Evolutionary conservation across 495 filamentous ascomycete species (phyloP).

Genomic region (Articulospora tetracladia): DNA sequence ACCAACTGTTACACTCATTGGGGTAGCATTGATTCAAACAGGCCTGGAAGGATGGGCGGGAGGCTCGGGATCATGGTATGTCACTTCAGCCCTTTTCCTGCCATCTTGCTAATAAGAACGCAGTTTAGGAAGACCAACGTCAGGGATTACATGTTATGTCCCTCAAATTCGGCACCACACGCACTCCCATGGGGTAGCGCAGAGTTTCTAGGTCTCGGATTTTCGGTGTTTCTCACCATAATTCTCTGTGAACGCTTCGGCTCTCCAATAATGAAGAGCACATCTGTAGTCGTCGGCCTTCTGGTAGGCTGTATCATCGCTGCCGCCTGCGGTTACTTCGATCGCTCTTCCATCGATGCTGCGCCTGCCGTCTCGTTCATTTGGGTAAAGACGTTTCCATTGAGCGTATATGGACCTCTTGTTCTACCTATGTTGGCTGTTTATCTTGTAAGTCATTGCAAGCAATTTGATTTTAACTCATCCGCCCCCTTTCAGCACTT

Average conservation of each 20-base stretch:
- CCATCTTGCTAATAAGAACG: background rate
- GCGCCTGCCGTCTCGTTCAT: slow-evolving; percentile 78
- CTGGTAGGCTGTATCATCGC: slow-evolving; percentile 86
- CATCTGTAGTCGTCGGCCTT: slow-evolving; percentile 74
- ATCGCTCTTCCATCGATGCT: slow-evolving; percentile 60
- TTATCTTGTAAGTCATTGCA: slow-evolving; percentile 46
- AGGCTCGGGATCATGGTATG: slow-evolving; percentile 45
- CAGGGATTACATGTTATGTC: slow-evolving; percentile 63
- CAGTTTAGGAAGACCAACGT: slow-evolving; percentile 31
- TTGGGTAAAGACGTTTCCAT: slow-evolving; percentile 84
- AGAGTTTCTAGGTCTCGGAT: slow-evolving; percentile 84
- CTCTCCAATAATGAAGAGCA: slow-evolving; percentile 61
- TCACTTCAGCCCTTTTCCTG: background rate
- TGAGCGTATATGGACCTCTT: slow-evolving; percentile 76
- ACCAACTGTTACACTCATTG: slow-evolving; percentile 74
- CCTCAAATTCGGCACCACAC: slow-evolving; percentile 67
- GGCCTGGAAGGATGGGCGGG: slow-evolving; percentile 86
- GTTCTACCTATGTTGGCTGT: slow-evolving; percentile 81
- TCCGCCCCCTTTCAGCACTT: background rate
- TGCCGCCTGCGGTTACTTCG: slow-evolving; percentile 80
- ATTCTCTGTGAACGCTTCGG: slow-evolving; percentile 83
- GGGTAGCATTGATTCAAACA: slow-evolving; percentile 67
- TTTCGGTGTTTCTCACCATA: slow-evolving; percentile 84
- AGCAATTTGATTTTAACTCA: background rate
- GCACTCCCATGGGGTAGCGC: slow-evolving; percentile 84